Evolutionary conservation across 441 rosid species (phyloP).

Genomic region (Gossypium davidsonii): DNA sequence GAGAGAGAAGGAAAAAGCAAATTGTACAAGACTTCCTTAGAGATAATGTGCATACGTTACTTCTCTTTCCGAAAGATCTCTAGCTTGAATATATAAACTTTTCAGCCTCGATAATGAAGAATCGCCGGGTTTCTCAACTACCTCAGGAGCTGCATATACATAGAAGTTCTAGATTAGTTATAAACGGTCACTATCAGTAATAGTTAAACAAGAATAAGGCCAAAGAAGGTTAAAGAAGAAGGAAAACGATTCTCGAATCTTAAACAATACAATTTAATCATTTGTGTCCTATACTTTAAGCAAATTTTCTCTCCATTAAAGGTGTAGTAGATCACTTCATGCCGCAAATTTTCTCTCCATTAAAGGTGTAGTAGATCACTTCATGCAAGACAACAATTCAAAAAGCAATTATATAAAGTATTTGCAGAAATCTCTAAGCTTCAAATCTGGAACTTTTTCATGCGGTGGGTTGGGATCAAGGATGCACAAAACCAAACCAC

Average conservation of each 20-base stretch:
- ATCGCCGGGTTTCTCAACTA: conserved; percentile 94
- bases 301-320: not conserved
- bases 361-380: conserved; percentile 1
- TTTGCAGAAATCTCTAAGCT: not conserved
- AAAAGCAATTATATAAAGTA: not conserved
- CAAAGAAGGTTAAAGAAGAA: not conserved
- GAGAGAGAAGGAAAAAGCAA: not conserved
- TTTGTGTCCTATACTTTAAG: not conserved
- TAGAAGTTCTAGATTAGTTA: conserved; percentile 15
- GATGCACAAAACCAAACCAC: not conserved
- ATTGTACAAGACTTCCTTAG: not conserved
- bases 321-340: not conserved
- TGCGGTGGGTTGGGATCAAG: not conserved
- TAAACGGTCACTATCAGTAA: not conserved
- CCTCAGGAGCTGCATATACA: conserved; percentile 72
- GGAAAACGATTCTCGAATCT: not conserved
- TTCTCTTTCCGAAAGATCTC: conserved; percentile 83
- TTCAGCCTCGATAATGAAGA: conserved; percentile 60
- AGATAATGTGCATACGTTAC: conserved; percentile 37
- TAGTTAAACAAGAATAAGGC: not conserved
- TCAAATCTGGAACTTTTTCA: not conserved
- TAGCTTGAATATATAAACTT: conserved; percentile 60
- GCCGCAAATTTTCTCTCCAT: not conserved
- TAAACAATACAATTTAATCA: not conserved
- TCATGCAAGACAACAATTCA: not conserved